Percentiles rank a stretch among this genome's conserved stretches.
These are phyloP conservation scores for Vaccinium vitisidaea DNA, from an alignment of 148 eudicot genomes.

Conservation along the genomic window DNA sequence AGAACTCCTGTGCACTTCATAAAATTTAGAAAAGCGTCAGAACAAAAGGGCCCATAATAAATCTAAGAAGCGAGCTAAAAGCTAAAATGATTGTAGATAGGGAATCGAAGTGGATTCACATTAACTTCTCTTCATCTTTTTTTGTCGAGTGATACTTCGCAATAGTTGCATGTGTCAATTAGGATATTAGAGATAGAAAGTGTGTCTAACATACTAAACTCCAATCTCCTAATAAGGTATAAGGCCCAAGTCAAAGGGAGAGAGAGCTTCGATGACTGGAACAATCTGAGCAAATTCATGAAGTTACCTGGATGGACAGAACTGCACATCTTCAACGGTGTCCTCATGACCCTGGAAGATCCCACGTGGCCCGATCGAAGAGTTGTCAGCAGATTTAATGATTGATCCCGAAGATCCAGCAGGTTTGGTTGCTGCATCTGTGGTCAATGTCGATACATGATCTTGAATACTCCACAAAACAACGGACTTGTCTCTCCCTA, in stretches of 20 bases:
- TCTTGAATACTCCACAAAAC: conserved; percentile 97
- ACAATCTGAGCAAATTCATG: conserved; percentile 11
- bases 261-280: background rate
- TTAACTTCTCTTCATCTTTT: background rate
- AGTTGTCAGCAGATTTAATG: conserved; percentile 62
- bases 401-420: conserved; percentile 57
- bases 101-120: background rate
- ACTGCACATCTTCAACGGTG: conserved; percentile 98
- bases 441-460: conserved; percentile 67
- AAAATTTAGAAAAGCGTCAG: conserved; percentile 23
- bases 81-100: background rate
- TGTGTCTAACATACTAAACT: background rate
- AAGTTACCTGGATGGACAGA: conserved; percentile 86
- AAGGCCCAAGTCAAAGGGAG: background rate
- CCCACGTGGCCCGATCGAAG: conserved; percentile 84
- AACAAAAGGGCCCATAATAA: background rate
- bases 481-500: conserved; percentile 86
- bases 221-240: background rate
- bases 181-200: background rate
- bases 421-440: conserved; percentile 55
- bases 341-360: conserved; percentile 83
- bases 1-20: conserved; percentile 93
- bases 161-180: background rate
- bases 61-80: conserved; percentile 13
- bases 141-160: background rate